Evolutionary conservation across 352 stramenopile species (phyloP).

Genomic region (Phytophthora tentaculata): DNA sequence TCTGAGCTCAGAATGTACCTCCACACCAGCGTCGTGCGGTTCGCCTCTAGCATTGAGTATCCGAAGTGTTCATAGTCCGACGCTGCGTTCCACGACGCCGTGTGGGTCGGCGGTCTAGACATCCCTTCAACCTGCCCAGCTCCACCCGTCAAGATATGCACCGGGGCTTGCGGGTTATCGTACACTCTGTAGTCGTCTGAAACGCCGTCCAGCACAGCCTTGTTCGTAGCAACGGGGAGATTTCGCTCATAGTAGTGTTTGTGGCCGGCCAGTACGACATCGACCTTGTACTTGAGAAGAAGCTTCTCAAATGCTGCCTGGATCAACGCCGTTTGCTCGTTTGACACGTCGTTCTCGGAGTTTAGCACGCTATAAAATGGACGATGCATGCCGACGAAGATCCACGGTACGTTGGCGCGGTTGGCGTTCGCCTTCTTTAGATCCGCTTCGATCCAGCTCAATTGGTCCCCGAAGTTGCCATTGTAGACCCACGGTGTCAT

Average conservation of each 20-base stretch:
- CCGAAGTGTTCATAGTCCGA: slow-evolving; percentile 1
- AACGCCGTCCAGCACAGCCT: neutral
- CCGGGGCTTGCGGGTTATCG: slow-evolving; percentile 1
- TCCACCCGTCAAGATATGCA: slow-evolving; percentile 1
- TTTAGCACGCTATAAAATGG: neutral
- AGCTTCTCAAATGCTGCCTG: slow-evolving; percentile 4
- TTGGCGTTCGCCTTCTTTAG: neutral
- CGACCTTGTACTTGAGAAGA: neutral
- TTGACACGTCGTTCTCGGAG: slow-evolving; percentile 1
- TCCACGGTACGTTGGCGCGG: neutral
- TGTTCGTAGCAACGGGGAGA: neutral
- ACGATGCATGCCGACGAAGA: neutral
- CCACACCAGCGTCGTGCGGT: neutral
- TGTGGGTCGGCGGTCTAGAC: neutral
- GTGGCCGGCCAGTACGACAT: neutral
- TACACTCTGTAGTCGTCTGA: slow-evolving; percentile 1
- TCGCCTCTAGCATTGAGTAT: slow-evolving; percentile 2
- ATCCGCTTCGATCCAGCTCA: slow-evolving; percentile 3
- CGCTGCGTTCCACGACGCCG: neutral
- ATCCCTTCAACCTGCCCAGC: neutral
- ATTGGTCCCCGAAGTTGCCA: slow-evolving; percentile 3
- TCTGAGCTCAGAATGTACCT: slow-evolving; percentile 1
- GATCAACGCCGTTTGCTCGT: neutral
- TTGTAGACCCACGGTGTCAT: neutral
- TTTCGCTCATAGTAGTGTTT: slow-evolving; percentile 4